These are phyloP conservation scores for Panaeolus papilionaceus DNA, from an alignment of 768 basidiomycete genomes.

Conservation along the genomic window DNA sequence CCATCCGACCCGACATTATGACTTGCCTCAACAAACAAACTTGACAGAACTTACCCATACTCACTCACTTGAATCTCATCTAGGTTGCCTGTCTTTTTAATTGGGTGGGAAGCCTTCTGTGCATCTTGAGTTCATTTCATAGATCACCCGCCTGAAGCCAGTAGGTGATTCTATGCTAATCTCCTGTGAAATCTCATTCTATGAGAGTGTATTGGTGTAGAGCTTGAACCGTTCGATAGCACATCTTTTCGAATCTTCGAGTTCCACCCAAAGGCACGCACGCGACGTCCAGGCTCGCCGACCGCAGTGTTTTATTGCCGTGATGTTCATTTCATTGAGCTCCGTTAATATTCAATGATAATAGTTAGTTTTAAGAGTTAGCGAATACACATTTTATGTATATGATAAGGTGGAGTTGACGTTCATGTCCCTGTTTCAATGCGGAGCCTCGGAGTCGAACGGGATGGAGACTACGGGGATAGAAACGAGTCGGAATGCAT, in stretches of 20 bases:
- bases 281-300: constrained; percentile 11
- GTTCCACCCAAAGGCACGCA: neutral
- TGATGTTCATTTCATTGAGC: constrained; percentile 1
- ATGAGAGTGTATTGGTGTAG: neutral
- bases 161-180: neutral
- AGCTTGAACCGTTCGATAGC: constrained; percentile 1
- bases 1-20: constrained; percentile 13
- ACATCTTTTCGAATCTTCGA: neutral
- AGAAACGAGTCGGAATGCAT: neutral
- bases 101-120: constrained; percentile 7
- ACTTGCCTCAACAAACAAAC: neutral
- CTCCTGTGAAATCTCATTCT: constrained; percentile 12
- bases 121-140: constrained; percentile 10
- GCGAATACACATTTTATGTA: neutral
- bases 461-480: neutral
- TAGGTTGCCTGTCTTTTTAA: neutral
- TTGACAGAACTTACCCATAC: constrained; percentile 8
- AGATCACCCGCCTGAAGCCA: constrained; percentile 6
- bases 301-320: constrained; percentile 3
- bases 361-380: constrained; percentile 3
- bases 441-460: neutral
- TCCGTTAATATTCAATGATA: constrained; percentile 7
- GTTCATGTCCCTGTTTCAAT: constrained; percentile 14
- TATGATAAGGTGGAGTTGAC: neutral
- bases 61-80: constrained; percentile 6